Evolutionary conservation across 768 basidiomycete species (phyloP).

Genomic region (Omphalotus guepiniiformis): DNA sequence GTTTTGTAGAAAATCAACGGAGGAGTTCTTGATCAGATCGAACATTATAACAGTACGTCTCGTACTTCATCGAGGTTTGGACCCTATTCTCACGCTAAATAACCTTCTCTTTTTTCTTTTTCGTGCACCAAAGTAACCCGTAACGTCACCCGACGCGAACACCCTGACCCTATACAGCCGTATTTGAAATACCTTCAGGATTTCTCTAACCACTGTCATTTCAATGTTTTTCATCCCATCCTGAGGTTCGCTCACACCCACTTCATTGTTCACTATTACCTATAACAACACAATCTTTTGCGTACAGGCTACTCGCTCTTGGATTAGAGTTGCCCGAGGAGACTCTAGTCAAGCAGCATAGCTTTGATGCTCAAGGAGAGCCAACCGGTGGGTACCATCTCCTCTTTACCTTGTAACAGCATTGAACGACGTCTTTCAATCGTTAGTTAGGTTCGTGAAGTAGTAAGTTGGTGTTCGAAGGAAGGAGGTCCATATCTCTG

Average conservation of each 20-base stretch:
- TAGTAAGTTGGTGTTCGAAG: slow-evolving; percentile 35
- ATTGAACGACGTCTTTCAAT: no score
- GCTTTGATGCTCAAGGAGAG: slow-evolving; percentile 32
- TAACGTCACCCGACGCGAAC: slow-evolving; percentile 31
- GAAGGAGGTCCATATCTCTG: background rate
- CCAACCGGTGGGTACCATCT: slow-evolving; percentile 25
- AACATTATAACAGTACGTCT: slow-evolving; percentile 38
- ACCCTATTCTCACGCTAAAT: background rate
- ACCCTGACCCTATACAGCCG: slow-evolving; percentile 36
- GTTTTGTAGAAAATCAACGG: slow-evolving; percentile 31
- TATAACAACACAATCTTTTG: slow-evolving; percentile 18
- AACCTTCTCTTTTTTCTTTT: background rate
- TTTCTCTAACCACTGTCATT: slow-evolving; percentile 34
- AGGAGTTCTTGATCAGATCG: slow-evolving; percentile 37
- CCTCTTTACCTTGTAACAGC: background rate
- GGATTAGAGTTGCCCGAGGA: slow-evolving; percentile 40
- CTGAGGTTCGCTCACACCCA: slow-evolving; percentile 19
- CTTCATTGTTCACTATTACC: background rate
- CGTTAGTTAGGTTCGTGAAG: slow-evolving; percentile 69
- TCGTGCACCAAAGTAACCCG: slow-evolving; percentile 32
- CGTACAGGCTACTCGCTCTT: slow-evolving; percentile 33
- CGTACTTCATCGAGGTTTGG: background rate
- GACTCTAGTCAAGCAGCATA: slow-evolving; percentile 34
- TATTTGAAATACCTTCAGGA: slow-evolving; percentile 38
- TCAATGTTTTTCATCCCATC: slow-evolving; percentile 32